A percentile compares a stretch with the other conserved stretches of the same genome.
These are phyloP conservation scores for Jacaranda mimosifolia DNA, from an alignment of 257 asterid genomes.

Conservation along the genomic window DNA sequence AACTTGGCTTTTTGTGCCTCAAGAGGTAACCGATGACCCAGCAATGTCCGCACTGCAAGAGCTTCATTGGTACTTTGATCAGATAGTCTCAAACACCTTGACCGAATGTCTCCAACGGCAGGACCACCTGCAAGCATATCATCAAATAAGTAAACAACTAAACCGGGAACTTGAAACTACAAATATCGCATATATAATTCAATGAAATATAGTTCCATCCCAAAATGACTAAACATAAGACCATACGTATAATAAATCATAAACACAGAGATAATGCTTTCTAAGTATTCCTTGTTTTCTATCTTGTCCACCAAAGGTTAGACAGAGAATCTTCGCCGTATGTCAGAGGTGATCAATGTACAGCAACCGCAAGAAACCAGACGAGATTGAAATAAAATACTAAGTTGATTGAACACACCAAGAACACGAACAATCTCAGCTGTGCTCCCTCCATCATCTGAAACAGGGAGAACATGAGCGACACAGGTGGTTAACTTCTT, in stretches of 20 bases:
- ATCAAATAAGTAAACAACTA: slow-evolving; percentile 16
- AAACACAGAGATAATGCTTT: background rate
- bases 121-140: slow-evolving; percentile 81
- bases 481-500: slow-evolving; percentile 87
- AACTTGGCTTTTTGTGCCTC: slow-evolving; percentile 77
- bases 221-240: slow-evolving; percentile 11
- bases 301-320: slow-evolving; percentile 16
- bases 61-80: slow-evolving; percentile 91
- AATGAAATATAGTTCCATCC: background rate
- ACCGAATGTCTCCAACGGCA: slow-evolving; percentile 98
- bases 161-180: slow-evolving; percentile 5
- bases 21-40: slow-evolving; percentile 93
- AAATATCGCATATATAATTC: background rate
- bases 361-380: background rate
- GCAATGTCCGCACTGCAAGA: slow-evolving; percentile 86
- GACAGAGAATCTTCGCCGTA: background rate
- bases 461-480: slow-evolving; percentile 95
- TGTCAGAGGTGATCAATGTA: slow-evolving; percentile 13
- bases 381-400: slow-evolving; percentile 25
- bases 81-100: slow-evolving; percentile 93
- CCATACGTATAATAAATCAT: background rate
- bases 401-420: slow-evolving; percentile 57
- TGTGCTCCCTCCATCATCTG: slow-evolving; percentile 99
- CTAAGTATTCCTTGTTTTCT: background rate
- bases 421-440: slow-evolving; percentile 99